These are phyloP conservation scores for Haematococcus lacustris DNA, from an alignment of 139 green algal species.

Conservation along the genomic window DNA sequence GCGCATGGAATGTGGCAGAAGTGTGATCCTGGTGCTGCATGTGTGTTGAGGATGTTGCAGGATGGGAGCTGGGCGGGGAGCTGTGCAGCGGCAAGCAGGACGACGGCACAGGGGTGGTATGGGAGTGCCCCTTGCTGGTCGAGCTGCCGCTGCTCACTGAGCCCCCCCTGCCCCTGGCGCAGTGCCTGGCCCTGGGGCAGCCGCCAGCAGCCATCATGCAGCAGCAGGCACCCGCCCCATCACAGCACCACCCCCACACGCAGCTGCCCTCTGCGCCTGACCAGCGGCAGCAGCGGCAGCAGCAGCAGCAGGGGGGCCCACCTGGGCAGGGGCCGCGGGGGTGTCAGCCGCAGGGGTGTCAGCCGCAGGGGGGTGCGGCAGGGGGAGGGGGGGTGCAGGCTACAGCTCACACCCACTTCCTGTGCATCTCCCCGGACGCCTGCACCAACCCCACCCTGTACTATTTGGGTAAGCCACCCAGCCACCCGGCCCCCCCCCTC, in stretches of 20 bases:
- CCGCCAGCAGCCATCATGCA: too few species aligned
- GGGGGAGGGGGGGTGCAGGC: not conserved
- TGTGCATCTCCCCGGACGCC: conserved; percentile 46
- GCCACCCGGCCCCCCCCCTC: too few species aligned
- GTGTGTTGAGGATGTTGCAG: not conserved
- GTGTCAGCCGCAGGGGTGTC: not conserved
- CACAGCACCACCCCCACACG: not conserved
- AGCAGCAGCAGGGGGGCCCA: conserved; percentile 2
- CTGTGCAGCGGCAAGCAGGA: conserved; percentile 17
- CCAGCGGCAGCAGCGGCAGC: not conserved
- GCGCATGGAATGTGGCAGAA: not conserved
- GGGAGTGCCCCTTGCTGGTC: conserved; percentile 40
- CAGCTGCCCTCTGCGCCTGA: not conserved
- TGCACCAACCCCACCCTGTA: conserved; percentile 56
- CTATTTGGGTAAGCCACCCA: not conserved
- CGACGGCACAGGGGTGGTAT: conserved; percentile 29
- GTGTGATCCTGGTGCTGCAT: not conserved
- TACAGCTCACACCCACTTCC: conserved; percentile 14
- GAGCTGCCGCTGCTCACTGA: not conserved
- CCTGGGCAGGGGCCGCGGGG: not conserved
- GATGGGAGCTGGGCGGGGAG: conserved; percentile 23
- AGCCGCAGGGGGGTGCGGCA: not conserved
- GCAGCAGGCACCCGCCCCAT: not conserved
- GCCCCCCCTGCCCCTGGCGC: too few species aligned
- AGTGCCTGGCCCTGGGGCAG: too few species aligned